Conservation (phyloP, 2,329 filamentous ascomycete genomes). For the Penicillium aurantiogriseum region DNA sequence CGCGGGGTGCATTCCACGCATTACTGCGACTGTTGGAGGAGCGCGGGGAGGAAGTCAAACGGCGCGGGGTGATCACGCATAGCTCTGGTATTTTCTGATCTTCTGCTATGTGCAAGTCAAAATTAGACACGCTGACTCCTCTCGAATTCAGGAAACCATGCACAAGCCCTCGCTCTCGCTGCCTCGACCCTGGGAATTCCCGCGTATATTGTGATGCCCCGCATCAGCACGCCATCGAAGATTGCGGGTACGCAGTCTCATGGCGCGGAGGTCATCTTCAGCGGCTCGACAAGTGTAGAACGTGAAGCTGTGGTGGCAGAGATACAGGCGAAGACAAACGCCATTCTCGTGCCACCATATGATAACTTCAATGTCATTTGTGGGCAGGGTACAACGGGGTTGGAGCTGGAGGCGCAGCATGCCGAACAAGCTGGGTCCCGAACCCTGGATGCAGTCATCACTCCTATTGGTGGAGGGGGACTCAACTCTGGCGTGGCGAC, state of each 20-base stretch:
- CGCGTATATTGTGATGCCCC: slow-evolving; percentile 88
- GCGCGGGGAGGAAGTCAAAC: slow-evolving; percentile 59
- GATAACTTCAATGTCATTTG: slow-evolving; percentile 90
- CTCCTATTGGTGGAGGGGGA: slow-evolving; percentile 84
- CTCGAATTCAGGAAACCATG: slow-evolving; percentile 74
- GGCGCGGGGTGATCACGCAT: slow-evolving; percentile 80
- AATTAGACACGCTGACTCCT: neutral
- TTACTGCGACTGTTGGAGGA: slow-evolving; percentile 66
- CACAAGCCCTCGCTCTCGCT: slow-evolving; percentile 85
- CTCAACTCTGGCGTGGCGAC: slow-evolving; percentile 82
- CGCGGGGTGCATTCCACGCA: slow-evolving; percentile 85
- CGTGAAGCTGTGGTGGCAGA: slow-evolving; percentile 73
- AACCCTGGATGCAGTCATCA: slow-evolving; percentile 68
- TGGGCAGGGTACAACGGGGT: slow-evolving; percentile 83
- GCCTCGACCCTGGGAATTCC: slow-evolving; percentile 70
- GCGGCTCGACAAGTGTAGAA: slow-evolving; percentile 75
- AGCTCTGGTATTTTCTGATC: slow-evolving; percentile 65
- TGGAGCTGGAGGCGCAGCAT: slow-evolving; percentile 79
- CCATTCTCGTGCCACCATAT: slow-evolving; percentile 81
- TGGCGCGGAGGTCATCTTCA: slow-evolving; percentile 76
- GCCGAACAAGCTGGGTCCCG: slow-evolving; percentile 47
- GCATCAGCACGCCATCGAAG: slow-evolving; percentile 80
- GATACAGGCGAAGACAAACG: slow-evolving; percentile 69
- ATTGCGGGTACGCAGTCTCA: slow-evolving; percentile 78
- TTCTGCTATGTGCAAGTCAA: neutral